Evolutionary conservation across 345 rosid species (phyloP).

Genomic region (Eucalyptus curtisii): DNA sequence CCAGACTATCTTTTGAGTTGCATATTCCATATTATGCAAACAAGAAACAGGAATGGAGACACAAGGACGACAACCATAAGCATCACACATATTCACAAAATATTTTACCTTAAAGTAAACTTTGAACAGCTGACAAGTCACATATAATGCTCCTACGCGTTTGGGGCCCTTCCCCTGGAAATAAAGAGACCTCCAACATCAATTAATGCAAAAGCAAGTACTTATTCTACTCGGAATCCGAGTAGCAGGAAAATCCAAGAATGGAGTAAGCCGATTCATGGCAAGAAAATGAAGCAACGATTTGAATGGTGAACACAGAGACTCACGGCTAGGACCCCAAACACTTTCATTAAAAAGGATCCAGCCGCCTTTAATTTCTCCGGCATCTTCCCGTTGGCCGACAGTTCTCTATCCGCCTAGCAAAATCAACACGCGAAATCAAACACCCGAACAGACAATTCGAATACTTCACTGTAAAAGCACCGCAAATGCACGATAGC

Average conservation of each 20-base stretch:
- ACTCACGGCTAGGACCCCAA: constrained; percentile 95
- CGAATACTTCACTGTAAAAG: background rate
- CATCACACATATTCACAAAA: background rate
- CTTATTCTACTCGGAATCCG: background rate
- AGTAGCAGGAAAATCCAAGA: background rate
- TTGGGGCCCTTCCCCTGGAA: constrained; percentile 88
- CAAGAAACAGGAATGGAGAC: background rate
- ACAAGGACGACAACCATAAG: background rate
- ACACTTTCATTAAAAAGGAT: constrained; percentile 90
- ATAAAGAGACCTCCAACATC: background rate
- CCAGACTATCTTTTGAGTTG: background rate
- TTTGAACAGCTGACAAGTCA: constrained; percentile 95
- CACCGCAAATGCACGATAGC: background rate
- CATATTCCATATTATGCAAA: background rate
- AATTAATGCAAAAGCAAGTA: background rate
- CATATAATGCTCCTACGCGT: constrained; percentile 89
- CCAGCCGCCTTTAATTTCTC: constrained; percentile 96
- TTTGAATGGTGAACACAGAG: background rate
- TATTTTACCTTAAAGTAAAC: constrained; percentile 73
- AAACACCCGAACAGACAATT: background rate
- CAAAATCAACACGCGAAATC: background rate
- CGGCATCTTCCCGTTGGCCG: constrained; percentile 71
- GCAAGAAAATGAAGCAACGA: background rate
- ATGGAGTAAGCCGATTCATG: background rate
- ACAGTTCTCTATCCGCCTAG: constrained; percentile 84